Conservation (phyloP, 495 filamentous ascomycete genomes). For the Neurospora sp. region DNA sequence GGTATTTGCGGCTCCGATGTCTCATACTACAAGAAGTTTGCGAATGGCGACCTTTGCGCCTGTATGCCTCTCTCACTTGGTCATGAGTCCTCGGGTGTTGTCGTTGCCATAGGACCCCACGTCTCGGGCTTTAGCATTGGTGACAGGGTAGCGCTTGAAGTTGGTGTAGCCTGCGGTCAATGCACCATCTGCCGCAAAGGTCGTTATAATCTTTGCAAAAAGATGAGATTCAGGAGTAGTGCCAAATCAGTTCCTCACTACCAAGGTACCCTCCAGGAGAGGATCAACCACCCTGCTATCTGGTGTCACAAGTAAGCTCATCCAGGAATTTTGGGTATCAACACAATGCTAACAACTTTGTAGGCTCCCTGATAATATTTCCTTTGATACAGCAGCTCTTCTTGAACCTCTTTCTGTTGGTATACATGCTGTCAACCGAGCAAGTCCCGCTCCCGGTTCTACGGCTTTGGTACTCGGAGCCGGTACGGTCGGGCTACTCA, state of each 20-base stretch:
- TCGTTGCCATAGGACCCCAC: slow-evolving; percentile 52
- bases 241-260: slow-evolving; percentile 78
- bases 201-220: slow-evolving; percentile 81
- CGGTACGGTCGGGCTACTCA: slow-evolving; percentile 74
- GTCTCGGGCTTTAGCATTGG: slow-evolving; percentile 48
- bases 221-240: slow-evolving; percentile 72
- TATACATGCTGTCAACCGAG: slow-evolving; percentile 68
- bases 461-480: slow-evolving; percentile 76
- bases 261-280: slow-evolving; percentile 83
- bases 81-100: slow-evolving; percentile 67
- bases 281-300: slow-evolving; percentile 75
- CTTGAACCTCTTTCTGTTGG: slow-evolving; percentile 82
- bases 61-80: slow-evolving; percentile 64
- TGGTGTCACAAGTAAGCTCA: slow-evolving; percentile 59
- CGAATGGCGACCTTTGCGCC: slow-evolving; percentile 72
- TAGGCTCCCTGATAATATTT: slow-evolving; percentile 60
- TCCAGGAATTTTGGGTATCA: neutral
- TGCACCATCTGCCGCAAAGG: slow-evolving; percentile 66
- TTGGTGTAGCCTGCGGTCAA: slow-evolving; percentile 69
- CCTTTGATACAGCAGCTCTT: slow-evolving; percentile 67
- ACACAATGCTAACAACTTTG: slow-evolving; percentile 4
- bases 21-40: slow-evolving; percentile 76
- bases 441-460: slow-evolving; percentile 37
- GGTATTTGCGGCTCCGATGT: slow-evolving; percentile 80
- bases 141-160: slow-evolving; percentile 81